Conservation (phyloP, 345 rosid species). For the Hibiscus syriacus region DNA sequence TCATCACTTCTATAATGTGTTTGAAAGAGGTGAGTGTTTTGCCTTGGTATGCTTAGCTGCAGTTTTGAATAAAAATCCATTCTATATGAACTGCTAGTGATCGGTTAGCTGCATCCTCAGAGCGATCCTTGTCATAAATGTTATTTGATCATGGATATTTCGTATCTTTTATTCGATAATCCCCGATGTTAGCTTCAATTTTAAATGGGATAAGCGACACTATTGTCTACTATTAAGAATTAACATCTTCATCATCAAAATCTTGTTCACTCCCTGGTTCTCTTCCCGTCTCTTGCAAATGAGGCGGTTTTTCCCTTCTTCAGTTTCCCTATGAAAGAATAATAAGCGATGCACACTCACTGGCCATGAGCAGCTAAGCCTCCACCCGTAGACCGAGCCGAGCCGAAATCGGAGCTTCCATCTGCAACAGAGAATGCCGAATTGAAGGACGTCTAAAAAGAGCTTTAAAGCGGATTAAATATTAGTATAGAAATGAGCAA, state of each 20-base stretch:
- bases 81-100: conserved; percentile 4
- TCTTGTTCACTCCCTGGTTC: conserved; percentile 25
- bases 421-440: conserved; percentile 20
- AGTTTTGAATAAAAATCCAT: conserved; percentile 30
- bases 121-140: neutral
- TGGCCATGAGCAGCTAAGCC: conserved; percentile 24
- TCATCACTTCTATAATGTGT: neutral
- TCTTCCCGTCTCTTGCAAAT: conserved; percentile 25
- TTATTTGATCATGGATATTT: conserved; percentile 4
- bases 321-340: conserved; percentile 28
- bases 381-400: conserved; percentile 25
- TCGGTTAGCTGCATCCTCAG: too few species aligned
- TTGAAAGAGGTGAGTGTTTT: neutral
- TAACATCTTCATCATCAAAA: conserved; percentile 35
- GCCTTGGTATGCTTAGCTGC: neutral
- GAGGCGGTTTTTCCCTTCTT: conserved; percentile 29
- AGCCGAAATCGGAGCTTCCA: conserved; percentile 32
- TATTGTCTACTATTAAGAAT: conserved; percentile 7
- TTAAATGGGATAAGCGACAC: too few species aligned
- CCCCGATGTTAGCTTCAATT: too few species aligned
- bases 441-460: neutral
- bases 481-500: neutral
- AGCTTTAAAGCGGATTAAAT: neutral
- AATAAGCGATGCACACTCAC: neutral
- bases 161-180: too few species aligned